phyloP scores from a whole-genome alignment of 306 rosid genomes.

The Echinosophora koreensis region DNA sequence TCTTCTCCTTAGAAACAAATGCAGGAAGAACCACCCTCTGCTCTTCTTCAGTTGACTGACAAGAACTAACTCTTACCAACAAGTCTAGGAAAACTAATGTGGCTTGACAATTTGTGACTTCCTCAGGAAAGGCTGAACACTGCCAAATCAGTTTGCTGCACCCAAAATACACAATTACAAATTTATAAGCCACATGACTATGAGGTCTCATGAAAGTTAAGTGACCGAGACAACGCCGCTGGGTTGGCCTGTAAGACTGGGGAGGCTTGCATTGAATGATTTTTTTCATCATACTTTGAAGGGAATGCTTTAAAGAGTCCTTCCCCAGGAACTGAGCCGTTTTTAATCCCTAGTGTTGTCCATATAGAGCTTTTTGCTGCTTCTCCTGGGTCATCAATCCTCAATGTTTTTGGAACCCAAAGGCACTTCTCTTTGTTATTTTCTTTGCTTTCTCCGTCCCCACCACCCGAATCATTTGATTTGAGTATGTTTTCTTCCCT shows the following conservation, averaged over 20 bases:
- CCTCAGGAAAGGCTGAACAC: constrained; percentile 28
- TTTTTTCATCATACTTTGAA: constrained; percentile 54
- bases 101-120: constrained; percentile 23
- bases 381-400: constrained; percentile 76
- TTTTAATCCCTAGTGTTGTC: constrained; percentile 71
- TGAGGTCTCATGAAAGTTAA: constrained; percentile 70
- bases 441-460: constrained; percentile 44
- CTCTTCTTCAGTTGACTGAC: neutral
- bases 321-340: constrained; percentile 55
- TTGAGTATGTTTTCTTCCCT: constrained; percentile 63
- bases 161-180: constrained; percentile 15
- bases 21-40: constrained; percentile 39
- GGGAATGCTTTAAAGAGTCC: constrained; percentile 63
- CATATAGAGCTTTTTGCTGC: constrained; percentile 74
- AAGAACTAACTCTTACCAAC: constrained; percentile 31
- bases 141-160: constrained; percentile 33
- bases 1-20: constrained; percentile 17
- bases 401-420: constrained; percentile 72
- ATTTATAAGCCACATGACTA: constrained; percentile 28
- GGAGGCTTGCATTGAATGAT: constrained; percentile 47
- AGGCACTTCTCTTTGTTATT: constrained; percentile 52
- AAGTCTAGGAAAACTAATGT: constrained; percentile 3
- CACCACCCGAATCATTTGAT: constrained; percentile 38
- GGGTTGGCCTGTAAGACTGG: constrained; percentile 80
- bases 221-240: constrained; percentile 85